These are phyloP conservation scores for Globisporangium irregulare DNA, from an alignment of 352 stramenopile species.

Conservation along the genomic window DNA sequence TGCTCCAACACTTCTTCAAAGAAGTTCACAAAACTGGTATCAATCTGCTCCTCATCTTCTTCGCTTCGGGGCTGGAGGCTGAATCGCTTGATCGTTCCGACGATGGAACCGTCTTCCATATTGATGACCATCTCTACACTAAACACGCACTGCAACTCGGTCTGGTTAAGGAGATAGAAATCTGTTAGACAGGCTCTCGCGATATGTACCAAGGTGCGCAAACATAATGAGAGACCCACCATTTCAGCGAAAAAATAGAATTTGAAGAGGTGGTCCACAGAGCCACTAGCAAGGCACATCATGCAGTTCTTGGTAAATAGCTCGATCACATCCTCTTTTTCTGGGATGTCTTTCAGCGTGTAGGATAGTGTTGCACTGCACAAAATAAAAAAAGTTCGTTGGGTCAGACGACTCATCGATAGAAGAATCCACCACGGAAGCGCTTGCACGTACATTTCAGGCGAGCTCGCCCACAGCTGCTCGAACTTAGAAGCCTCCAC, in stretches of 20 bases:
- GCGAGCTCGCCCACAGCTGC: slow-evolving; percentile 67
- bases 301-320: slow-evolving; percentile 67
- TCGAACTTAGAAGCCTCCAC: slow-evolving; percentile 81
- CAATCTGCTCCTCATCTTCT: slow-evolving; percentile 77
- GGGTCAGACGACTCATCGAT: slow-evolving; percentile 2
- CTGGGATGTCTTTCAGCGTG: slow-evolving; percentile 47
- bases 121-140: slow-evolving; percentile 79
- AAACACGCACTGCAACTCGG: slow-evolving; percentile 77
- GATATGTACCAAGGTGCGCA: neutral
- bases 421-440: neutral
- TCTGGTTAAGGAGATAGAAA: slow-evolving; percentile 17
- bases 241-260: slow-evolving; percentile 89
- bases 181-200: neutral
- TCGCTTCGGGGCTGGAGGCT: slow-evolving; percentile 50
- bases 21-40: slow-evolving; percentile 82
- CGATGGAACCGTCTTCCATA: slow-evolving; percentile 43
- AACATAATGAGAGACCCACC: slow-evolving; percentile 29
- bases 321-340: slow-evolving; percentile 76
- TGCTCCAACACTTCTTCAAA: slow-evolving; percentile 75
- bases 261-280: slow-evolving; percentile 70
- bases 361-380: slow-evolving; percentile 52
- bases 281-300: slow-evolving; percentile 77
- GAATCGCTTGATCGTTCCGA: slow-evolving; percentile 72
- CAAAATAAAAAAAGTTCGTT: neutral
- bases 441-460: slow-evolving; percentile 60